Evolutionary conservation across 1,284 basidiomycete species (phyloP), one percentile per base, ranked within the genome.

Genomic region (Sanghuangporus baumii): DNA sequence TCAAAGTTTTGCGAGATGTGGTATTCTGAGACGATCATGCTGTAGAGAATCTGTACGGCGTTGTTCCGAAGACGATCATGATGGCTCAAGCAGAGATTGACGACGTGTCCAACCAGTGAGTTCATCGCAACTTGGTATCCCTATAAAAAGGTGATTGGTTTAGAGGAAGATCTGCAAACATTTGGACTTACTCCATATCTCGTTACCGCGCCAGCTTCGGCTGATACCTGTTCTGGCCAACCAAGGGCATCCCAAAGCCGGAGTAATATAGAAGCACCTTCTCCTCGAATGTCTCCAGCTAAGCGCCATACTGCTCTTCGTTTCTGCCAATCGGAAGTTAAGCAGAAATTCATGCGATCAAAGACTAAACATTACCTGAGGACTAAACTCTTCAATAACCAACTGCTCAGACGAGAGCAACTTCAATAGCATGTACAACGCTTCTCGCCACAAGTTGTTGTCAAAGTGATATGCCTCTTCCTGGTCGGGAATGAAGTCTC

Each of bases 11-110:
- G 87, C 12, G 86, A 86, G 64, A 88, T 85, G 55, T 93, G 86
- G 71, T 91, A 92, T 72, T 98, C 94, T 5, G 94, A 93, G 59
- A 97, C 87, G 67, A 98, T 96, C 94, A 98, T 98, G 69, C 91
- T 93, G 74, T 91, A 96, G 23, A 98, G 81, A 57, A 98, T 95
- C 67, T 92, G 88, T 6, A 97, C 94, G 0, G 94, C 95, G 67
- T 92, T 91, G 69, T 86, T 92, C 66, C 96, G 87, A 57, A 98
- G 81, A 69, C 91, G 88, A 71, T 98, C 96, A 70, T 98, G 96
- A 69, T 96, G 93, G 65, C 94, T 97, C 54, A 98, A 79, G 72
- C 96, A 98, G 1, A 98, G 80, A 69, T 94, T 91, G 62, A 99
- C 88, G 55, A 98, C 89, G 60, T 91, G 88, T 60, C 93, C 94